Conservation (phyloP, 2,329 filamentous ascomycete species). For the Cladosporium sp. region DNA sequence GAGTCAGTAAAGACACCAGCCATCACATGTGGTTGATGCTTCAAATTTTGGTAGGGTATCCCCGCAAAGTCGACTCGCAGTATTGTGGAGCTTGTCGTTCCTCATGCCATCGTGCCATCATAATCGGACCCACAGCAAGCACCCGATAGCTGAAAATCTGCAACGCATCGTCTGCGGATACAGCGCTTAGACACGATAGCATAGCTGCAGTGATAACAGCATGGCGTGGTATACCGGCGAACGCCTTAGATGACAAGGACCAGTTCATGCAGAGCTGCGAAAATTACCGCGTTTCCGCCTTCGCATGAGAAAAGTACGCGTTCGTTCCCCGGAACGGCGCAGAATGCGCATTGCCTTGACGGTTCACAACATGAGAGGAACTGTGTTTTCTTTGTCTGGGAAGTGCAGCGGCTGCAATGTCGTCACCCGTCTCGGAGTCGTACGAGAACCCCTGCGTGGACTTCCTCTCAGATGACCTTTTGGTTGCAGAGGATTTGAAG, state of each 20-base stretch:
- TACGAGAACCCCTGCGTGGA: slow-evolving; percentile 8
- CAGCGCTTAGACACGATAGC: slow-evolving; percentile 7
- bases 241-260: neutral
- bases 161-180: neutral
- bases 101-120: slow-evolving; percentile 4
- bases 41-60: neutral
- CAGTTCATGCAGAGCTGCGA: slow-evolving; percentile 14
- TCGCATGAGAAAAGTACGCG: slow-evolving; percentile 3
- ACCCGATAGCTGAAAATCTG: neutral
- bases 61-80: slow-evolving; percentile 7
- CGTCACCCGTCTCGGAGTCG: slow-evolving; percentile 1
- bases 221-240: neutral
- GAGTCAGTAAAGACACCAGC: neutral
- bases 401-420: slow-evolving; percentile 4
- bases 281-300: neutral
- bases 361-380: neutral
- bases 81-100: slow-evolving; percentile 2
- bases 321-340: neutral
- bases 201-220: neutral
- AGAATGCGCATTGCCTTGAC: neutral
- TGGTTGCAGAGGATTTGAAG: slow-evolving; percentile 9
- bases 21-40: neutral
- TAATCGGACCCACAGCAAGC: slow-evolving; percentile 7
- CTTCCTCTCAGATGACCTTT: slow-evolving; percentile 8
- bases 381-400: slow-evolving; percentile 7